These are phyloP conservation scores for Mycocentrospora acerina DNA, from an alignment of 2,329 filamentous ascomycete genomes.

Conservation along the genomic window DNA sequence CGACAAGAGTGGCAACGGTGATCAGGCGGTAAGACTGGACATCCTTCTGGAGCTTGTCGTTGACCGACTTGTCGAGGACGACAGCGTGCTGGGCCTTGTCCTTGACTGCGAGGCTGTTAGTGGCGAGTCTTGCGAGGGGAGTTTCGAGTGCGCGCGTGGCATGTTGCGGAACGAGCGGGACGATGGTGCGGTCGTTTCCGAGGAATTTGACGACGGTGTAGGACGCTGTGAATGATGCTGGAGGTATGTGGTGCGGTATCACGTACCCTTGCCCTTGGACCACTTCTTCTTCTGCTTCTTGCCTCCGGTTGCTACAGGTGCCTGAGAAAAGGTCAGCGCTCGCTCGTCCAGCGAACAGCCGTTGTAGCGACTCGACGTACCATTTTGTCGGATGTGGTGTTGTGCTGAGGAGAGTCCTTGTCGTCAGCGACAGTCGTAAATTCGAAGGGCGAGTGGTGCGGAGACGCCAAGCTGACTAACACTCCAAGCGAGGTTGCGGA, in stretches of 20 bases:
- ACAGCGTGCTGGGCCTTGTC: conserved; percentile 99
- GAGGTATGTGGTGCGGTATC: conserved; percentile 21
- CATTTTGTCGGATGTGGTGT: conserved; percentile 46
- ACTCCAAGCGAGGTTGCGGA: conserved; percentile 22
- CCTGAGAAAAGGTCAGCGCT: conserved; percentile 13
- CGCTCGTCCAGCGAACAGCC: not conserved
- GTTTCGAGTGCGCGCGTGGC: conserved; percentile 6
- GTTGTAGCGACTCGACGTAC: conserved; percentile 25
- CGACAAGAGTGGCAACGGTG: conserved; percentile 97
- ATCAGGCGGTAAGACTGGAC: conserved; percentile 99
- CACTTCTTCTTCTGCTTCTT: conserved; percentile 87
- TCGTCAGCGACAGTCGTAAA: conserved; percentile 12
- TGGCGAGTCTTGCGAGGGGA: conserved; percentile 15
- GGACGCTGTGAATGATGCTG: conserved; percentile 9
- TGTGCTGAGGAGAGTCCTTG: conserved; percentile 30
- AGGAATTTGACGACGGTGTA: conserved; percentile 1
- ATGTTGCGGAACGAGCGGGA: conserved; percentile 1
- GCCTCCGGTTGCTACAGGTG: conserved; percentile 63
- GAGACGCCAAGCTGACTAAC: conserved; percentile 19
- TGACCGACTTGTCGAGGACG: conserved; percentile 95
- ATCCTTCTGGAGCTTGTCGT: conserved; percentile 99
- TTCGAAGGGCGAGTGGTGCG: conserved; percentile 21
- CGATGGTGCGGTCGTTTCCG: not conserved
- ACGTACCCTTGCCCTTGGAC: conserved; percentile 64
- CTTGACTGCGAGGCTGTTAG: conserved; percentile 72